Evolutionary conservation across 331 rosid genomes (phyloP).

Genomic region (Malus hybrid): DNA sequence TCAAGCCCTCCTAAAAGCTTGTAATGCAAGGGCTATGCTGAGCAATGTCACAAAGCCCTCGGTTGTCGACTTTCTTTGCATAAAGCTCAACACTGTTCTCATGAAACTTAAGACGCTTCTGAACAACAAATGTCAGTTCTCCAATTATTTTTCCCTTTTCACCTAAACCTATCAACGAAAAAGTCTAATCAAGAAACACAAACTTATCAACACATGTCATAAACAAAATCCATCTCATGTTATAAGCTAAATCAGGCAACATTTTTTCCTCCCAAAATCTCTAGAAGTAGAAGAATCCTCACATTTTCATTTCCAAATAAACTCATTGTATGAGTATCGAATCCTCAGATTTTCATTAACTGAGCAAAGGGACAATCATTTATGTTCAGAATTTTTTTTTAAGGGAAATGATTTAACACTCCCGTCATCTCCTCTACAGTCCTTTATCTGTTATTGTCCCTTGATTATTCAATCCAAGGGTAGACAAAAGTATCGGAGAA

Average conservation of each 20-base stretch:
- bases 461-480: too few species aligned
- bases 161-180: constrained; percentile 16
- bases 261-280: background rate
- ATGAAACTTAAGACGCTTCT: constrained; percentile 53
- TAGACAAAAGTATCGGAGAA: too few species aligned
- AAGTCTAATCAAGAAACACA: background rate
- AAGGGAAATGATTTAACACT: too few species aligned
- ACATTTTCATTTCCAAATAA: background rate
- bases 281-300: background rate
- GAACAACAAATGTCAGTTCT: constrained; percentile 54
- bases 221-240: background rate
- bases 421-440: too few species aligned
- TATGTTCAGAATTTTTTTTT: background rate
- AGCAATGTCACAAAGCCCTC: constrained; percentile 61
- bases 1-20: constrained; percentile 48
- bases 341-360: background rate
- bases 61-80: constrained; percentile 56
- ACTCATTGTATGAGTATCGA: background rate
- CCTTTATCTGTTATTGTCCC: too few species aligned
- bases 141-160: constrained; percentile 53
- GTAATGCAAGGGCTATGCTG: constrained; percentile 57
- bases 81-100: constrained; percentile 55
- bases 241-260: background rate
- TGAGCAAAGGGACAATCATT: background rate
- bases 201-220: background rate